Percentiles rank a stretch among this genome's conserved stretches.
Conservation (phyloP, 2,329 filamentous ascomycete species). For the Hymenoscyphus infarciens region DNA sequence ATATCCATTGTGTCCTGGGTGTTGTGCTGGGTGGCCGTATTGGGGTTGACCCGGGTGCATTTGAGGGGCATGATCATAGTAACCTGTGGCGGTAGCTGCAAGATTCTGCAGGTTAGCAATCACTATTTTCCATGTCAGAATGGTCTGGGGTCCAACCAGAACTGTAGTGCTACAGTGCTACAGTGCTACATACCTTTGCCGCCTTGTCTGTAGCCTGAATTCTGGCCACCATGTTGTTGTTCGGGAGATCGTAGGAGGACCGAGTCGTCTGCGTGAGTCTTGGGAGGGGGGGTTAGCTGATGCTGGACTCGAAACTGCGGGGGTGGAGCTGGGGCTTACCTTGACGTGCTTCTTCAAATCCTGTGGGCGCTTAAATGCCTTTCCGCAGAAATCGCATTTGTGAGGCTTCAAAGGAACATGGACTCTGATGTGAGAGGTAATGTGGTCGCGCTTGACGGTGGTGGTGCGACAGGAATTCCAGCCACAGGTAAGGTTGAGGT, state of each 20-base stretch:
- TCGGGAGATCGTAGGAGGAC: slow-evolving; percentile 52
- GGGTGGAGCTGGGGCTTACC: slow-evolving; percentile 38
- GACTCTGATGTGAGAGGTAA: slow-evolving; percentile 97
- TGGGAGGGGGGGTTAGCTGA: slow-evolving; percentile 25
- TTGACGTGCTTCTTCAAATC: slow-evolving; percentile 99
- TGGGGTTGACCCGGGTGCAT: slow-evolving; percentile 55
- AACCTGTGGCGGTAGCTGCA: slow-evolving; percentile 38
- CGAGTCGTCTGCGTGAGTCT: slow-evolving; percentile 93
- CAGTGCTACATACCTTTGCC: slow-evolving; percentile 33
- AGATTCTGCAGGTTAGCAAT: slow-evolving; percentile 35
- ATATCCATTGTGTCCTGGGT: slow-evolving; percentile 49
- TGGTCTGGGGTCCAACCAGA: slow-evolving; percentile 26
- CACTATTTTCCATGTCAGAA: slow-evolving; percentile 31
- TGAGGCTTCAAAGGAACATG: slow-evolving; percentile 99
- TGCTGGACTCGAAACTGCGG: neutral
- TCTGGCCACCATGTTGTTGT: slow-evolving; percentile 32
- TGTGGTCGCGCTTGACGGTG: slow-evolving; percentile 97
- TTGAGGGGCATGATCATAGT: slow-evolving; percentile 61
- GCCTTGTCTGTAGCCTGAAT: slow-evolving; percentile 51
- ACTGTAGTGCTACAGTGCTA: slow-evolving; percentile 16
- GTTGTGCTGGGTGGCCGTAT: slow-evolving; percentile 51
- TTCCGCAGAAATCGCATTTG: slow-evolving; percentile 98
- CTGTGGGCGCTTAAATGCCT: slow-evolving; percentile 98
- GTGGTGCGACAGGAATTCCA: slow-evolving; percentile 96
- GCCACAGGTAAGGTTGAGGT: slow-evolving; percentile 93